A percentile compares a stretch with the other conserved stretches of the same genome.
Evolutionary conservation across 1,284 basidiomycete genomes (phyloP).

Genomic region (Hymenochaete sp.): DNA sequence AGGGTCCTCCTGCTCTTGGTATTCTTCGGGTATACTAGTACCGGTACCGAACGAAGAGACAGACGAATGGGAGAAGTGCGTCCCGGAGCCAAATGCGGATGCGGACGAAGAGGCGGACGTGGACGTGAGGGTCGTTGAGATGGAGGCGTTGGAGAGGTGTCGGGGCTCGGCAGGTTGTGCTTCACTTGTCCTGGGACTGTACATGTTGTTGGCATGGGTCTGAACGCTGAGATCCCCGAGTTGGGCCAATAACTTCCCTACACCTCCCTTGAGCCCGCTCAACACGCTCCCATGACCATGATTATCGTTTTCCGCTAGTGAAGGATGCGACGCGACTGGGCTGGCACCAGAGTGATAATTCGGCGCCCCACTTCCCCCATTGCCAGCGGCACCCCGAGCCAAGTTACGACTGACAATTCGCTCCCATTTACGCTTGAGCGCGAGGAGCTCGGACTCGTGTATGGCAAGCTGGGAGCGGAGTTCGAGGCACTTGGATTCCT

Average conservation of each 20-base stretch:
- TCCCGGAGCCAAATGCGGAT: too few relatives aligned
- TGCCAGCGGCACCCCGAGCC: too few relatives aligned
- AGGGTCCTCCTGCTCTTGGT: not conserved
- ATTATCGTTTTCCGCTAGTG: slow-evolving; percentile 2
- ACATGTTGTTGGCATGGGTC: slow-evolving; percentile 21
- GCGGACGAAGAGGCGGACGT: slow-evolving; percentile 24
- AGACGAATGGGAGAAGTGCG: slow-evolving; percentile 35
- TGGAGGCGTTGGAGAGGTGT: slow-evolving; percentile 24
- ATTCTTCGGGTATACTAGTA: slow-evolving; percentile 1
- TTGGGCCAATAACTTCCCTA: slow-evolving; percentile 45
- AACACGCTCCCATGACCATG: slow-evolving; percentile 31
- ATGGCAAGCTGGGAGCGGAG: slow-evolving; percentile 58
- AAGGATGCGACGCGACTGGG: too few relatives aligned
- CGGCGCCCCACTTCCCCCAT: slow-evolving; percentile 38
- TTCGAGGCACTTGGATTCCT: slow-evolving; percentile 73
- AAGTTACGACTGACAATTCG: slow-evolving; percentile 62
- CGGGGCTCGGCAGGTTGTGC: slow-evolving; percentile 7
- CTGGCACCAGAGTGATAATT: too few relatives aligned
- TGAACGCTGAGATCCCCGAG: slow-evolving; percentile 25
- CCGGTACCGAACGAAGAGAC: slow-evolving; percentile 21
- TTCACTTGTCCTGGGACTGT: too few relatives aligned
- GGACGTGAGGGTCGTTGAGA: slow-evolving; percentile 23
- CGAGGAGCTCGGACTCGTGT: slow-evolving; percentile 62
- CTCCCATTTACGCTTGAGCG: slow-evolving; percentile 75
- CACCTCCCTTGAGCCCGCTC: slow-evolving; percentile 57